Conservation (phyloP, 2,329 filamentous ascomycete species). For the Pseudopithomyces chartarum region DNA sequence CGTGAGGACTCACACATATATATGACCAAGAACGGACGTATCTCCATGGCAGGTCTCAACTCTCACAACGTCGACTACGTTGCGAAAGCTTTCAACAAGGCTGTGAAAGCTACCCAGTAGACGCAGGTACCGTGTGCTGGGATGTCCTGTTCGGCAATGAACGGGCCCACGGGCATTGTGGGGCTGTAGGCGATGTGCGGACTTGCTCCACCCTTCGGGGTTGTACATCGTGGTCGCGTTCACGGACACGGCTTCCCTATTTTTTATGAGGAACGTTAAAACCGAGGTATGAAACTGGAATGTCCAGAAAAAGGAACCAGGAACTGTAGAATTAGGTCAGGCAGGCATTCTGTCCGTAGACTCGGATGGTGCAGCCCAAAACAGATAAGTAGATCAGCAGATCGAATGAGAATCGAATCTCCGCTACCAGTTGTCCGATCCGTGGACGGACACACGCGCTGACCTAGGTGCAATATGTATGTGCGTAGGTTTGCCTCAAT, state of each 20-base stretch:
- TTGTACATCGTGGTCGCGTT: neutral
- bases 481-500: neutral
- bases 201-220: neutral
- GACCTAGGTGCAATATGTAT: neutral
- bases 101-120: slow-evolving; percentile 65
- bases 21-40: slow-evolving; percentile 97
- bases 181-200: neutral
- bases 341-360: neutral
- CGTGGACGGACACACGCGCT: neutral
- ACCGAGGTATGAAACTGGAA: neutral
- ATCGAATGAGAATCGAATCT: neutral
- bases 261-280: neutral
- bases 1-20: slow-evolving; percentile 76
- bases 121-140: neutral
- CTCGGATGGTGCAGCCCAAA: neutral
- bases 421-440: neutral
- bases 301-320: neutral
- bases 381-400: neutral
- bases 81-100: slow-evolving; percentile 84
- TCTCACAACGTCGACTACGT: slow-evolving; percentile 91
- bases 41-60: slow-evolving; percentile 98
- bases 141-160: neutral
- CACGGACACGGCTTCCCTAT: neutral
- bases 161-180: neutral
- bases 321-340: slow-evolving; percentile 9